Evolutionary conservation across 2,329 filamentous ascomycete species (phyloP), one percentile per base, ranked within the genome.

Genomic region (Trichoderma afroharzianum): DNA sequence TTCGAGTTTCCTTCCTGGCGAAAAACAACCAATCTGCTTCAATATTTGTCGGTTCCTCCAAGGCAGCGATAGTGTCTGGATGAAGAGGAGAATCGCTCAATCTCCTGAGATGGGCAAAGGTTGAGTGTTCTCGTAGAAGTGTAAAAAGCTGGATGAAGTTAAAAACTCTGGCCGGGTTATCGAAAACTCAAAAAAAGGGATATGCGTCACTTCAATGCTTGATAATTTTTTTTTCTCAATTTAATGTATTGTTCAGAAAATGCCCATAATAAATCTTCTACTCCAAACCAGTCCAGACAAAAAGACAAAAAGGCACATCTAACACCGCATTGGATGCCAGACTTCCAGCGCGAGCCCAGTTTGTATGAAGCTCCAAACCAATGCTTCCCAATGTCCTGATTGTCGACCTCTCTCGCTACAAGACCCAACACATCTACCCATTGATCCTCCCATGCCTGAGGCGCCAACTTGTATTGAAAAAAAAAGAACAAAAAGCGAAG

Each of bases 401-500:
- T 62, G 21, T 53, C 53, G 36, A 39, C 21, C 36, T 50, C 26
- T 21, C 30, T 32, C 50, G 57, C 67, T 62, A 59, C 36, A 68
- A 59, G 64, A 33, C 33, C 47, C 15, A 9, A 33, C 39, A 30
- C 64, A 68, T 50, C 55, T 36, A 69, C 55, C 67, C 30, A 53
- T 61, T 62, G 57, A 53, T 62, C 43, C 39, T 30, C 57, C 55
- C 57, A 69, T 18, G 7, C 32, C 30, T 30, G 59, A 18, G 36
- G 57, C 67, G 57, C 67, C 67, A 57, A 53, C 39, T 33, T 53
- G 36, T 62, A 21, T 69, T 62, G 39, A 21, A 30, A 53, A 69
- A 32, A 14, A 24, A 36, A 36, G 30, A 53, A 50, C 33, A 50
- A 47, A 18, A 61, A 33, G 9, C 33, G 7, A 63, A 28, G 15